Percentiles rank a stretch among this genome's conserved stretches.
Conservation (phyloP, 805 yeast species). For the Lipomyces starkeyi region DNA sequence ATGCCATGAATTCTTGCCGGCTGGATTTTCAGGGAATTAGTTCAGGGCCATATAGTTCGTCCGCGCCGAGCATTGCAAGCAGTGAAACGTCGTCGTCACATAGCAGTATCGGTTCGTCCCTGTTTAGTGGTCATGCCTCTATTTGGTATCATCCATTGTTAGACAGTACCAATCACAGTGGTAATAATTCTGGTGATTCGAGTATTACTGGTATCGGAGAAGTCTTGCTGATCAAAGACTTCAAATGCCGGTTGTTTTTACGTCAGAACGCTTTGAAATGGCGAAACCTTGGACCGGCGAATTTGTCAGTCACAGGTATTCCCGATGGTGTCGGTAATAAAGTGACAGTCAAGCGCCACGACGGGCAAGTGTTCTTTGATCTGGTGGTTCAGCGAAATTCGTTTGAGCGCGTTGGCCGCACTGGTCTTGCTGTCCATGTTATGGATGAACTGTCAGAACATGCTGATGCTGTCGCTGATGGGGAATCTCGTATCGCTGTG, state of each 20-base stretch:
- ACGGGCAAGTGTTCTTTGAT: slow-evolving; percentile 32
- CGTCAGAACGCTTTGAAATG: slow-evolving; percentile 37
- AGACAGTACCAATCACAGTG: slow-evolving; percentile 6
- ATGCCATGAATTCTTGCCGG: slow-evolving; percentile 35
- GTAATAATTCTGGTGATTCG: slow-evolving; percentile 6
- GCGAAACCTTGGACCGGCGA: slow-evolving; percentile 39
- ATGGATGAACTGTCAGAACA: slow-evolving; percentile 21
- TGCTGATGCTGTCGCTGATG: slow-evolving; percentile 18
- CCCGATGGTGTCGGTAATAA: slow-evolving; percentile 7
- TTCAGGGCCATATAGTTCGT: slow-evolving; percentile 23
- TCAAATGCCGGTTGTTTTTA: slow-evolving; percentile 35
- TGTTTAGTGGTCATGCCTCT: slow-evolving; percentile 2
- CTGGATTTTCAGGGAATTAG: slow-evolving; percentile 19
- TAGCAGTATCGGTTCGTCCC: slow-evolving; percentile 11
- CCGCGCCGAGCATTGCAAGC: slow-evolving; percentile 30
- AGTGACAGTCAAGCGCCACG: slow-evolving; percentile 25
- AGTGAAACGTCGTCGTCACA: slow-evolving; percentile 27
- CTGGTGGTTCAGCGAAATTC: slow-evolving; percentile 12
- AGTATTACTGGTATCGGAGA: slow-evolving; percentile 12
- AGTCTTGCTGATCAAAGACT: slow-evolving; percentile 22
- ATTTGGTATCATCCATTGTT: slow-evolving; percentile 27
- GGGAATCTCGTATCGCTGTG: slow-evolving; percentile 32
- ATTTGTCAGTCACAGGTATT: slow-evolving; percentile 24
- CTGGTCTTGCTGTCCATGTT: slow-evolving; percentile 34
- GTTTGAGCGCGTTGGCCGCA: slow-evolving; percentile 32